A percentile compares a stretch with the other conserved stretches of the same genome.
Evolutionary conservation across 257 asterid species (phyloP).

Genomic region (Nicotiana paniculata): DNA sequence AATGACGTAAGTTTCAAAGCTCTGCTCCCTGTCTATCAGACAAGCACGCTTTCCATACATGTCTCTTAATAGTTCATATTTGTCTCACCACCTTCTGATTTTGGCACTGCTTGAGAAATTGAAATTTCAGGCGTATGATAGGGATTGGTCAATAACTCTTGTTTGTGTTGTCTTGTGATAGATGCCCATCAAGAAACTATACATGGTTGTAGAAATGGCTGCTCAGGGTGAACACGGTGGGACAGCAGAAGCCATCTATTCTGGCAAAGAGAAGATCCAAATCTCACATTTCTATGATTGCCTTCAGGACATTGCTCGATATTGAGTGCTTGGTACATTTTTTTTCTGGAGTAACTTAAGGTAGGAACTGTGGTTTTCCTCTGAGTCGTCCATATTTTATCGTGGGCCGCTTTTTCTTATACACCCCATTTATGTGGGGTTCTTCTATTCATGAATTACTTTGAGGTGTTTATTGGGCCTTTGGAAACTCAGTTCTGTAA

Average conservation of each 20-base stretch:
- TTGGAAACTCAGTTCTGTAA: neutral
- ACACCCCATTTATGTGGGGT: neutral
- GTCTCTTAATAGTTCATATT: neutral
- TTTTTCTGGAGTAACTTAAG: neutral
- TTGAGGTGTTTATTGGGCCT: neutral
- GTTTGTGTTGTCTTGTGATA: constrained; percentile 20
- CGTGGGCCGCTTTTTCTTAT: neutral
- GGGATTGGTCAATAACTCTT: neutral
- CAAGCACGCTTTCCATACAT: neutral
- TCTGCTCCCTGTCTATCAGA: neutral
- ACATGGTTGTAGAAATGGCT: constrained; percentile 94
- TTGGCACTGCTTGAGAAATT: neutral
- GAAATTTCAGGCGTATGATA: neutral
- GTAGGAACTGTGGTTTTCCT: neutral
- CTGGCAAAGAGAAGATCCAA: constrained; percentile 73
- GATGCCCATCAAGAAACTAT: constrained; percentile 91
- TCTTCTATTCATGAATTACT: neutral
- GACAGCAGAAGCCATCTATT: constrained; percentile 67
- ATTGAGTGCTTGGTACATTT: constrained; percentile 13
- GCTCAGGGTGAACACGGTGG: constrained; percentile 95
- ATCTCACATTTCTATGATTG: constrained; percentile 72
- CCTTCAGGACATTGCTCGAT: constrained; percentile 66
- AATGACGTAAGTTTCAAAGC: constrained; percentile 60
- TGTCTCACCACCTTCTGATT: neutral
- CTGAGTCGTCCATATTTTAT: neutral